Evolutionary conservation across 2,329 filamentous ascomycete genomes (phyloP).

Genomic region (Polytolypa hystricis): DNA sequence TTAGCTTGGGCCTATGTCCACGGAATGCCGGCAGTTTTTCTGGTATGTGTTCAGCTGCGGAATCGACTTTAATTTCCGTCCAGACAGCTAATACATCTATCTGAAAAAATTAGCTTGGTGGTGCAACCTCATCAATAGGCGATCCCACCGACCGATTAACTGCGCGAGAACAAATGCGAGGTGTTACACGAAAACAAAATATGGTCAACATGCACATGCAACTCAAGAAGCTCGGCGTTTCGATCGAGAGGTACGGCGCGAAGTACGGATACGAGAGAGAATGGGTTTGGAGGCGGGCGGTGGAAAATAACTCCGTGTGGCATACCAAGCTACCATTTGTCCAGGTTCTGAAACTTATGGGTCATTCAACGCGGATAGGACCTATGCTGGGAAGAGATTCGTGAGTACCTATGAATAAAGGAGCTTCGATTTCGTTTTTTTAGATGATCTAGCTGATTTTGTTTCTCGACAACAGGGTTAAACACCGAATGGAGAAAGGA

Average conservation of each 20-base stretch:
- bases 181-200: slow-evolving; percentile 33
- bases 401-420: slow-evolving; percentile 51
- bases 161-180: slow-evolving; percentile 27
- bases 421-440: slow-evolving; percentile 16
- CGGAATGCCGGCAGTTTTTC: slow-evolving; percentile 34
- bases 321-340: slow-evolving; percentile 59
- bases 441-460: slow-evolving; percentile 2
- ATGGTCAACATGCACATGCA: slow-evolving; percentile 40
- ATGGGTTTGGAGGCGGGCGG: slow-evolving; percentile 53
- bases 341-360: slow-evolving; percentile 65
- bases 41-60: slow-evolving; percentile 26
- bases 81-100: slow-evolving; percentile 3
- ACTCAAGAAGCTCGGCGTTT: slow-evolving; percentile 55
- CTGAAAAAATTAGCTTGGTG: slow-evolving; percentile 30
- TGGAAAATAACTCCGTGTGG: slow-evolving; percentile 80
- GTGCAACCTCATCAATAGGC: slow-evolving; percentile 35
- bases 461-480: slow-evolving; percentile 49
- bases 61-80: neutral
- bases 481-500: slow-evolving; percentile 68
- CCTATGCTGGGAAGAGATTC: slow-evolving; percentile 82
- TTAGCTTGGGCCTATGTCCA: slow-evolving; percentile 40
- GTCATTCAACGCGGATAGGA: slow-evolving; percentile 63
- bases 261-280: slow-evolving; percentile 54
- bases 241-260: slow-evolving; percentile 55
- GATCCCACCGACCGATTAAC: slow-evolving; percentile 36